Evolutionary conservation across 257 asterid species (phyloP), one percentile per base, ranked within the genome.

Genomic region (Primulina tabacum): DNA sequence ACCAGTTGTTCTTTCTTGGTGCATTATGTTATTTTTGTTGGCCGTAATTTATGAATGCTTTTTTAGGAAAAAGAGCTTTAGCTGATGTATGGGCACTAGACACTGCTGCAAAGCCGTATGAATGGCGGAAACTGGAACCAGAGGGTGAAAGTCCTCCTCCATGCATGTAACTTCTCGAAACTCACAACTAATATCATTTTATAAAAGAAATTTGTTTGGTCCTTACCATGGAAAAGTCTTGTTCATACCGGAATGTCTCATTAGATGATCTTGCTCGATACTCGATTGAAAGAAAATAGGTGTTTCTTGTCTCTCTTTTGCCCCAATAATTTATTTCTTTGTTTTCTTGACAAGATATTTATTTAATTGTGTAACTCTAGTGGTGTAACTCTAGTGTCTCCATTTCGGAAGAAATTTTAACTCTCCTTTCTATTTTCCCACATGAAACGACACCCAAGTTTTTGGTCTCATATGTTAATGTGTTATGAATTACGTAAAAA

Each of bases 31-130:
- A 72, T 38, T 28, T 75, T 60, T 21, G 38, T 65, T 9, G 78
- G 72, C 21, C 64, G 57, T 67, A 69, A 34, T 29, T 35, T 68
- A 16, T 83, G 38, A 57, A 59, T 75, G 55, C 32, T 81, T 75
- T 71, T 28, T 55, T 71, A 92, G 98, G 98, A 66, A 92, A 92
- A 73, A 88, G 96, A 21, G 91, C 98, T 73, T 80, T 92, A 77
- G 96, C 97, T 74, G 98, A 90, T 85, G 97, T 93, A n/a, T 93
- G 99, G 99, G 99, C 99, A 18, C 79, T 93, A 75, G 99, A 93
- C 83, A 93, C 99, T 73, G 99, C 99, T 78, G 99, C 99, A 62
- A 93, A 93, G 87, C 99, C 99, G 38, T 93, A 93, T 77, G 99
- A 93, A 80, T 93, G 97, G 99, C 85, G 96, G 77, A 93, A 93